Evolutionary conservation across 2,329 filamentous ascomycete genomes (phyloP), one percentile per base, ranked within the genome.

Genomic region (Ceratocystis papillata): DNA sequence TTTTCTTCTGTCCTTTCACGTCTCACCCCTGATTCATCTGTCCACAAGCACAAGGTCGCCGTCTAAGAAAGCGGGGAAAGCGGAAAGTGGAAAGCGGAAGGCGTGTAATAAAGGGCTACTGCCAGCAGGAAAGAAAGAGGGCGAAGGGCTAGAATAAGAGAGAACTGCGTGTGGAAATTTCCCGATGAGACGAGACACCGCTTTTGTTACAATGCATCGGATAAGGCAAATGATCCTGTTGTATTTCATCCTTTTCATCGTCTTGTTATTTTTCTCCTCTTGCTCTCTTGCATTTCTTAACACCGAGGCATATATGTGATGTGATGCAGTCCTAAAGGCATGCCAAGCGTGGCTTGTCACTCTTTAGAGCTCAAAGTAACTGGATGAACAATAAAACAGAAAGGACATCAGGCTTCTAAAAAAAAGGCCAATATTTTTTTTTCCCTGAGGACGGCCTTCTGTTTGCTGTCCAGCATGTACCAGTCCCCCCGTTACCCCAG

Each of bases 151-250:
- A 62, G 33, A 28, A 62, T 7, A 48, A 46, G 37, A 62, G 37
- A 20, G 6, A 10, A 41, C 37, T 41, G 37, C 37, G 37, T 41
- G 37, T 41, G 37, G 5, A 62, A 62, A 48, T 28, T 28, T 44
- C 37, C 37, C 45, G 20, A 62, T 20, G 12, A 62, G 60, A 62
- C 60, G 33, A 44, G 60, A 44, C 37, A 48, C 37, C 60, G 15
- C 60, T 62, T 17, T 44, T 25, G 60, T 62, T 62, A 41, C 37
- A 62, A 62, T 44, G 55, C 25, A 33, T 33, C 10, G 55, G 55
- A 41, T 30, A 33, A 59, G 55, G 28, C 55, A 59, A 59, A 59
- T 37, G 55, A 59, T 59, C 55, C 60, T 44, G 30, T 22, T 12
- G 30, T 28, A 44, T 15, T 25, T 7, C n/a, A 8, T 41, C 6